A percentile compares a stretch with the other conserved stretches of the same genome.
Evolutionary conservation across 768 basidiomycete genomes (phyloP).

Genomic region (Atractiella rhizophila): DNA sequence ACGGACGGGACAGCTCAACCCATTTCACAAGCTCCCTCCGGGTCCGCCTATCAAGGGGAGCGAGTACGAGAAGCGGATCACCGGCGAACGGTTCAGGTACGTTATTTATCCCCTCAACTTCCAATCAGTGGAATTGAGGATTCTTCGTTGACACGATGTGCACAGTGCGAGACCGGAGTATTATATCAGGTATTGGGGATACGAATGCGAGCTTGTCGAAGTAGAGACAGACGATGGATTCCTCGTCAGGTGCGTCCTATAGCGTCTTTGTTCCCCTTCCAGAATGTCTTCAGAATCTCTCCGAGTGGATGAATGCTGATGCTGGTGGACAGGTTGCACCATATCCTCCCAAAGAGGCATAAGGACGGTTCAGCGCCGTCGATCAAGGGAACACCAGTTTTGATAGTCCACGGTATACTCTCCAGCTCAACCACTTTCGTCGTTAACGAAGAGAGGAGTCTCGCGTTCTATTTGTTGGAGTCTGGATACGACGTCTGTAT

Average conservation of each 20-base stretch:
- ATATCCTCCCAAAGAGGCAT: constrained; percentile 7
- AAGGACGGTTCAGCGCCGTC: constrained; percentile 2
- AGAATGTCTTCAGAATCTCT: no score
- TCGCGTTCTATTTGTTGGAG: constrained; percentile 28
- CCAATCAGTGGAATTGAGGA: no score
- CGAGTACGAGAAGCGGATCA: constrained; percentile 22
- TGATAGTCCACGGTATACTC: constrained; percentile 24
- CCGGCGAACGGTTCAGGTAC: constrained; percentile 25
- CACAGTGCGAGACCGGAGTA: not conserved
- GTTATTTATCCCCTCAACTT: constrained; percentile 2
- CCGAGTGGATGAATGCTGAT: no score
- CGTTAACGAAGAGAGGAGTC: constrained; percentile 27
- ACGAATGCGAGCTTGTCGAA: constrained; percentile 25
- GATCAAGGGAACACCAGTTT: constrained; percentile 19
- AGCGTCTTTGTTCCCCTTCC: no score
- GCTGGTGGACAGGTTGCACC: no score
- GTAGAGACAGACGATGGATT: constrained; percentile 28
- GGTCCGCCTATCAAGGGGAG: constrained; percentile 20
- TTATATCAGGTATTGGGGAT: constrained; percentile 16
- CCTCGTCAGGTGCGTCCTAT: no score
- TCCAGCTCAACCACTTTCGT: constrained; percentile 14
- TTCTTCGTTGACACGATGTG: not conserved
- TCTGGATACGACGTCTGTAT: constrained; percentile 13
- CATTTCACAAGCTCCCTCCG: constrained; percentile 20
- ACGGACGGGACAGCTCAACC: no score